Conservation (phyloP, 192 early-diverging fungal genomes). For the Geranomyces variabilis region DNA sequence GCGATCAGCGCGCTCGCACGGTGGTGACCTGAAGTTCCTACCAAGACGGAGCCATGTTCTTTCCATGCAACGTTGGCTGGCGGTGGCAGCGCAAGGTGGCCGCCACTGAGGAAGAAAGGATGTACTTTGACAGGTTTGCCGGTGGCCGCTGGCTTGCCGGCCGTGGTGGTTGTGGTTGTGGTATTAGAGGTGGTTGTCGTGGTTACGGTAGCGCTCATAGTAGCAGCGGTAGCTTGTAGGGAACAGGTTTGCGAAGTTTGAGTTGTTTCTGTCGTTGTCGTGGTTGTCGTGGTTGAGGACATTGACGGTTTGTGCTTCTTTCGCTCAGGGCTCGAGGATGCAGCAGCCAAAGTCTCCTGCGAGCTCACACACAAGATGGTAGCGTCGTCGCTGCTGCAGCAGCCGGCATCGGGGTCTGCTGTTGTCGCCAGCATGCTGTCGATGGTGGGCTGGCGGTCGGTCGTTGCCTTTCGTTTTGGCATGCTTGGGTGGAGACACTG, state of each 20-base stretch:
- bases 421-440: neutral
- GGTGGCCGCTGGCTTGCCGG: neutral
- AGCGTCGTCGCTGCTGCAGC: too few species aligned
- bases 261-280: neutral
- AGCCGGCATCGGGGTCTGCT: neutral
- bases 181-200: neutral
- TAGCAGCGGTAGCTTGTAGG: neutral
- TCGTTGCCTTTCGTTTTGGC: too few species aligned
- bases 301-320: neutral
- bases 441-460: too few species aligned
- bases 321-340: neutral
- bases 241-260: too few species aligned
- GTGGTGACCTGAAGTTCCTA: constrained; percentile 1
- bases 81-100: neutral
- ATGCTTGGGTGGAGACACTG: too few species aligned
- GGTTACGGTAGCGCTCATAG: neutral
- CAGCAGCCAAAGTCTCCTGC: neutral
- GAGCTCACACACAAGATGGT: neutral
- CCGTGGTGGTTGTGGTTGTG: neutral
- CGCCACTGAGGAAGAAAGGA: neutral
- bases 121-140: constrained; percentile 2
- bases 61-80: constrained; percentile 17
- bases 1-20: constrained; percentile 55
- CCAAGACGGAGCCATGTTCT: constrained; percentile 2
- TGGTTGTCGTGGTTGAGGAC: neutral